Conservation (phyloP, 148 eudicot genomes). For the Rheum nobile region DNA sequence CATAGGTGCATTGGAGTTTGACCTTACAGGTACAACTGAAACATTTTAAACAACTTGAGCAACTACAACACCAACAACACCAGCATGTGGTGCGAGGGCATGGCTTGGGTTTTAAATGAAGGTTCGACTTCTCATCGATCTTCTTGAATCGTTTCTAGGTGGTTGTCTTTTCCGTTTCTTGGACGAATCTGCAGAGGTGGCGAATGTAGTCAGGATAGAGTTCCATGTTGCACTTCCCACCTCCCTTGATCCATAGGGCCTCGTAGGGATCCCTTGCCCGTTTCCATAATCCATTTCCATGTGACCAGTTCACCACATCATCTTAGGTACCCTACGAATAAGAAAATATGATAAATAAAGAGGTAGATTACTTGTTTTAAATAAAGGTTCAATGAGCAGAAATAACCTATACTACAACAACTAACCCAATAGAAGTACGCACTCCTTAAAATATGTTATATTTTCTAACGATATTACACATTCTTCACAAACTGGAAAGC, state of each 20-base stretch:
- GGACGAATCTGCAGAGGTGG: slow-evolving; percentile 72
- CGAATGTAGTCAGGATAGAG: slow-evolving; percentile 94
- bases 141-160: slow-evolving; percentile 58
- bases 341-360: too few relatives aligned
- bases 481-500: too few relatives aligned
- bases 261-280: slow-evolving; percentile 81
- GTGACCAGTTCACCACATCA: slow-evolving; percentile 89
- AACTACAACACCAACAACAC: slow-evolving; percentile 40
- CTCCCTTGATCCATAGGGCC: slow-evolving; percentile 97
- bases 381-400: too few relatives aligned
- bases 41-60: slow-evolving; percentile 16
- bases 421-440: too few relatives aligned
- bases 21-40: slow-evolving; percentile 32
- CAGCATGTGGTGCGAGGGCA: slow-evolving; percentile 3
- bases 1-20: slow-evolving; percentile 22
- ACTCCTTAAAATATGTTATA: too few relatives aligned
- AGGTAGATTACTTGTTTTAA: too few relatives aligned
- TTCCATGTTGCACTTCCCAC: slow-evolving; percentile 97
- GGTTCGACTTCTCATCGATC: slow-evolving; percentile 39
- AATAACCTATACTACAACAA: too few relatives aligned
- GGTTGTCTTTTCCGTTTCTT: slow-evolving; percentile 82
- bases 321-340: slow-evolving; percentile 77
- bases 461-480: too few relatives aligned
- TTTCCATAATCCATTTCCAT: slow-evolving; percentile 87
- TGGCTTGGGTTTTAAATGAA: slow-evolving; percentile 19